phyloP scores from a whole-genome alignment of 2,329 filamentous ascomycete genomes.

The Exophiala oligosperma region DNA sequence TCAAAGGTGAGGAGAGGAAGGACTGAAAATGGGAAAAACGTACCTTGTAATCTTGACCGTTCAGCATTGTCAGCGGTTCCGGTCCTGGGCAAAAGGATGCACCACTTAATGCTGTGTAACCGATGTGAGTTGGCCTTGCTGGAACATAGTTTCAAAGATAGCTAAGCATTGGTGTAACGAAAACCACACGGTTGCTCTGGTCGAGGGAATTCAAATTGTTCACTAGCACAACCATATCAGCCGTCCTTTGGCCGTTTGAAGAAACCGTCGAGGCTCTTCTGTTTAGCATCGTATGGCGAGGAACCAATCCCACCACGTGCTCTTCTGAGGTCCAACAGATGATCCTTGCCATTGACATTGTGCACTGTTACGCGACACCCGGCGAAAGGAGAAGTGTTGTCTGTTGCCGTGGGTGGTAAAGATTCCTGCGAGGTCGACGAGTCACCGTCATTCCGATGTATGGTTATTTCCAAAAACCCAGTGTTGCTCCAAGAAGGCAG shows the following conservation, averaged over 20 bases:
- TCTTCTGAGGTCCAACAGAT: slow-evolving; percentile 73
- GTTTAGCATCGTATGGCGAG: slow-evolving; percentile 70
- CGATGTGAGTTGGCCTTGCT: too few relatives aligned
- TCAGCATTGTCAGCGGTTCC: too few relatives aligned
- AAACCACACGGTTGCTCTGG: too few relatives aligned
- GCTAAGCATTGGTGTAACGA: neutral
- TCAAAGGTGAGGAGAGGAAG: neutral
- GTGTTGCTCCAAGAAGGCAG: slow-evolving; percentile 66
- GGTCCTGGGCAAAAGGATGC: too few relatives aligned
- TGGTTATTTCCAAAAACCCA: slow-evolving; percentile 55
- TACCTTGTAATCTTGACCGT: neutral
- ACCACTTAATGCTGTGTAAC: too few relatives aligned
- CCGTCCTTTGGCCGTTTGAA: slow-evolving; percentile 57
- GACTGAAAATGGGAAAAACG: neutral
- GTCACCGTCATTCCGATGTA: slow-evolving; percentile 1
- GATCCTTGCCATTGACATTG: slow-evolving; percentile 67
- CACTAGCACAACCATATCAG: neutral
- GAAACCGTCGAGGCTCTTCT: slow-evolving; percentile 75
- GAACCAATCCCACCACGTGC: slow-evolving; percentile 82
- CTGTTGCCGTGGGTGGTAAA: neutral
- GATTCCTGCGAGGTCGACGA: neutral
- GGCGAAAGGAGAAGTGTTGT: slow-evolving; percentile 8
- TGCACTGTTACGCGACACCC: slow-evolving; percentile 56
- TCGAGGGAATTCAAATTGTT: neutral
- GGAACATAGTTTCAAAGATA: neutral